A percentile compares a stretch with the other conserved stretches of the same genome.
These are phyloP conservation scores for Oehlia diaphana DNA, from an alignment of 192 early-diverging fungal genomes.

Conservation along the genomic window DNA sequence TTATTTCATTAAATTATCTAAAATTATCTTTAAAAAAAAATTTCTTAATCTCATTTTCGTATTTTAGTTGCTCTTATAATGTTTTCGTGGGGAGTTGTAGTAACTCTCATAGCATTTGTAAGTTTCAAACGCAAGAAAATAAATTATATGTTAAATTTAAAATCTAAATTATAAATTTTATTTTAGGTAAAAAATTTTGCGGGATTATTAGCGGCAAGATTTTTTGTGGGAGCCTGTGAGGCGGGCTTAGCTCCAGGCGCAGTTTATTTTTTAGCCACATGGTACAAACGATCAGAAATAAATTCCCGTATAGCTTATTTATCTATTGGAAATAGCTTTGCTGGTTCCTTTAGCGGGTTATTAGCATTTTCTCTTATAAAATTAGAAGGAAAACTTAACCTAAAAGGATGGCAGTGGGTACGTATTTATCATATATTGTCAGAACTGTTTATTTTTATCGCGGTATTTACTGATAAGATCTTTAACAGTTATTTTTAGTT, in stretches of 20 bases:
- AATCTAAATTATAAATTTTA: conserved; percentile 1
- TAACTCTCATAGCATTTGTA: conserved; percentile 54
- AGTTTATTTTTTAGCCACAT: conserved; percentile 55
- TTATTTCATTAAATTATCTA: neutral
- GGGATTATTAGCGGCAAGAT: conserved; percentile 52
- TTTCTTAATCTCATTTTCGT: neutral
- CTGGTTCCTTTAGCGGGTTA: conserved; percentile 64
- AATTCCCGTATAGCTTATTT: conserved; percentile 55
- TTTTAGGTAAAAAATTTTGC: conserved; percentile 30
- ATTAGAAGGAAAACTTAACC: conserved; percentile 53
- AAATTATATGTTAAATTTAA: conserved; percentile 3
- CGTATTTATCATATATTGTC: neutral
- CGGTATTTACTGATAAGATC: neutral
- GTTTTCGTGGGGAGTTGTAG: conserved; percentile 55
- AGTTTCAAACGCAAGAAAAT: neutral
- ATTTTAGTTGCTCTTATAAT: conserved; percentile 52
- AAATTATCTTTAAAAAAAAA: neutral
- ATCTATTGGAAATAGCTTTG: conserved; percentile 53
- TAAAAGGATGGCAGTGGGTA: conserved; percentile 57
- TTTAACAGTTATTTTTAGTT: conserved; percentile 58
- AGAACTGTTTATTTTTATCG: neutral
- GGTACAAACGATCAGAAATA: conserved; percentile 60
- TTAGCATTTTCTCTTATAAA: conserved; percentile 63
- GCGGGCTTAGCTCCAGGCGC: conserved; percentile 62
- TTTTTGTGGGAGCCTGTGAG: conserved; percentile 60